Evolutionary conservation across 805 yeast species (phyloP).

Genomic region (Kluyveromyces wickerhamii): DNA sequence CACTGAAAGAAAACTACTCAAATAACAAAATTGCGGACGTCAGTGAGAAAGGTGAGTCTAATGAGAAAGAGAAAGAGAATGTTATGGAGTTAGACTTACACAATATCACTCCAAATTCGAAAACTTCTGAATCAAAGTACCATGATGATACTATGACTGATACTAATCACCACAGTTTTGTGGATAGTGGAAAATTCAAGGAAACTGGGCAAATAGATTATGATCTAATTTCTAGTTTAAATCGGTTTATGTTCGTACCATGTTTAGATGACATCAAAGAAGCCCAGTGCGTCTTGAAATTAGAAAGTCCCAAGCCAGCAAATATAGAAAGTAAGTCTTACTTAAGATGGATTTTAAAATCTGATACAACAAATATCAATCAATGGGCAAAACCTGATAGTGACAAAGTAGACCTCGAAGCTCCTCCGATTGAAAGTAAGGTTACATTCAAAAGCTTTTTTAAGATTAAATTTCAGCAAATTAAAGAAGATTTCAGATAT

Average conservation of each 20-base stretch:
- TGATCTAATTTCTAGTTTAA: not conserved
- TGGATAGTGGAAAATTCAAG: not conserved
- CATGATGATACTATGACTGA: not conserved
- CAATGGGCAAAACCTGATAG: too few relatives aligned
- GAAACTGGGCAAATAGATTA: not conserved
- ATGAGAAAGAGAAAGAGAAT: too few relatives aligned
- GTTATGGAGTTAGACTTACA: too few relatives aligned
- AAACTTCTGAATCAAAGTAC: too few relatives aligned
- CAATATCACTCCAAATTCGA: too few relatives aligned
- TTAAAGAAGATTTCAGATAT: constrained; percentile 14
- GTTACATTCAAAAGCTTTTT: constrained; percentile 16
- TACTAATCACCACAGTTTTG: not conserved
- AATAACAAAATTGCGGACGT: too few relatives aligned
- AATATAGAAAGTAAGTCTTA: too few relatives aligned
- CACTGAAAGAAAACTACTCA: too few relatives aligned
- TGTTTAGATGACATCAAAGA: not conserved
- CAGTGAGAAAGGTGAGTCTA: too few relatives aligned
- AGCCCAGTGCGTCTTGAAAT: constrained; percentile 3
- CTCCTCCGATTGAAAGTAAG: constrained; percentile 8
- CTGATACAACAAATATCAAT: too few relatives aligned
- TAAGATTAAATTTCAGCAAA: constrained; percentile 13
- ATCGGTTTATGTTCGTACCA: not conserved
- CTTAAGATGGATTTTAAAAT: too few relatives aligned
- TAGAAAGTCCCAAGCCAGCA: not conserved
- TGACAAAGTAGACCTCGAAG: not conserved